A percentile compares a stretch with the other conserved stretches of the same genome.
Conservation (phyloP, 306 rosid genomes). For the Lotus japonicus region DNA sequence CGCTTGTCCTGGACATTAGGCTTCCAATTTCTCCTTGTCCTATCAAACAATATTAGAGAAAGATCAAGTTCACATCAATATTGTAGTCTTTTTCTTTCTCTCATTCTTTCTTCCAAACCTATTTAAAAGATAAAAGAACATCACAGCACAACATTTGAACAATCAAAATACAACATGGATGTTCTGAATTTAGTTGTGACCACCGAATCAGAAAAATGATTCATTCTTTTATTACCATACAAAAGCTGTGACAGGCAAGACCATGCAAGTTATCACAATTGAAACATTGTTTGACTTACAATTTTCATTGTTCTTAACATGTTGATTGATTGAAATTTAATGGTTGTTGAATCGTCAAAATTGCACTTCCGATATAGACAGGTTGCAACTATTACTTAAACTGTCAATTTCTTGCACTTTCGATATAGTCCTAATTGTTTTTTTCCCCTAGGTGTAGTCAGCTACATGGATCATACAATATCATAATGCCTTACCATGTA, state of each 20-base stretch:
- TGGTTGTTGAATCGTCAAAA: not conserved
- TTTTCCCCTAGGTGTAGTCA: no score
- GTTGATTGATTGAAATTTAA: not conserved
- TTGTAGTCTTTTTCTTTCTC: not conserved
- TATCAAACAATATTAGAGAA: constrained; percentile 28
- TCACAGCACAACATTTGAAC: constrained; percentile 1
- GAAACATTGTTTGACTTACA: no score
- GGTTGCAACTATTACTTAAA: not conserved
- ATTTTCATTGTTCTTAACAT: no score
- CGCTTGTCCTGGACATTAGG: constrained; percentile 93
- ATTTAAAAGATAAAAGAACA: not conserved
- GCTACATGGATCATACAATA: no score
- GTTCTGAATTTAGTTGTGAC: not conserved
- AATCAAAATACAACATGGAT: not conserved
- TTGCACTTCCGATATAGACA: not conserved
- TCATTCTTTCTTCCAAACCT: not conserved
- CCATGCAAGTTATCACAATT: not conserved
- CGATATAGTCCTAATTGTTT: no score
- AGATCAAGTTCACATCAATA: constrained; percentile 17
- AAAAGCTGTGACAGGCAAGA: not conserved
- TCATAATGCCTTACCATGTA: no score
- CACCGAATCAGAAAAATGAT: not conserved
- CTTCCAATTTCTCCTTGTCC: constrained; percentile 88
- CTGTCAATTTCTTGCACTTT: constrained; percentile 1
- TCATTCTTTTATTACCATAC: not conserved